phyloP scores from a whole-genome alignment of 257 asterid species.

The Osmanthus fragrans region DNA sequence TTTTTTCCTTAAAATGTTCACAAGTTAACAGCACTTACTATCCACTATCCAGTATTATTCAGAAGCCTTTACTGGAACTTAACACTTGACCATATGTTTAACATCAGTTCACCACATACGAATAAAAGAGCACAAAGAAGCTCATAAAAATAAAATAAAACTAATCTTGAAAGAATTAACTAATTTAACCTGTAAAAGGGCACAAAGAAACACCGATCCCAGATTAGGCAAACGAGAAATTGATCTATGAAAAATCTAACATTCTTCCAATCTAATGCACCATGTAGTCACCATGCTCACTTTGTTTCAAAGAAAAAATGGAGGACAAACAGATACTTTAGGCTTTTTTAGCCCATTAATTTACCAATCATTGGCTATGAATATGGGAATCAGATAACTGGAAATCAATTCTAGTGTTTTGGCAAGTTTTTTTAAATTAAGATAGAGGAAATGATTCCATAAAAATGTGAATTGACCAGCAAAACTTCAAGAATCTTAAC shows the following conservation, averaged over 20 bases:
- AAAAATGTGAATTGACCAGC: no score
- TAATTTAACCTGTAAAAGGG: background rate
- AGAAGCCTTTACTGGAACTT: background rate
- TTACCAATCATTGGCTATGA: background rate
- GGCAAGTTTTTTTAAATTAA: no score
- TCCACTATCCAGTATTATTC: background rate
- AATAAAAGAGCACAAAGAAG: background rate
- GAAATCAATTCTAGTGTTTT: background rate
- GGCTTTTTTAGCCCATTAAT: background rate
- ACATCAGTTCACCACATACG: background rate
- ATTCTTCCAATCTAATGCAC: background rate
- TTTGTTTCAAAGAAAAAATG: background rate
- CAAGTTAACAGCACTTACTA: background rate
- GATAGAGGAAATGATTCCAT: background rate
- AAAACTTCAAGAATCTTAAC: no score
- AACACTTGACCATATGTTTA: background rate
- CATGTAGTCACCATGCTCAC: background rate
- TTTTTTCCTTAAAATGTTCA: background rate
- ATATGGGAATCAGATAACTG: background rate
- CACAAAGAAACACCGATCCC: background rate
- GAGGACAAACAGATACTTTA: background rate
- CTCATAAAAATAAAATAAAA: no score
- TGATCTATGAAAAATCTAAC: background rate
- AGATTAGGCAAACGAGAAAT: background rate
- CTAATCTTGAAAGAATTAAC: background rate